These are phyloP conservation scores for Atkinsonella texensis DNA, from an alignment of 2,329 filamentous ascomycete species.

Conservation along the genomic window DNA sequence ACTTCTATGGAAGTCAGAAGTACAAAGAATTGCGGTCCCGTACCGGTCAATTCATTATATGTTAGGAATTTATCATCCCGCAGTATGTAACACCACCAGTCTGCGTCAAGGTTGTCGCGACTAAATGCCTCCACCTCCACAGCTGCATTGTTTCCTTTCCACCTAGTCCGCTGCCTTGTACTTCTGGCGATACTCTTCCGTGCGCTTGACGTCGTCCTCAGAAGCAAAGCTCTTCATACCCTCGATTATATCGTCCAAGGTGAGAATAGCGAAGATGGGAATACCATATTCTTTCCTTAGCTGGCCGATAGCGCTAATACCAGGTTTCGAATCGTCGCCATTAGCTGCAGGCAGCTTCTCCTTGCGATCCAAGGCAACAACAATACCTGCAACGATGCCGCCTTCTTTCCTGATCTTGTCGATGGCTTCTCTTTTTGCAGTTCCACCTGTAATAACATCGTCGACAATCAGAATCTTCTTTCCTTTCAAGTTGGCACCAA, in stretches of 20 bases:
- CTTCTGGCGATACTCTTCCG: constrained; percentile 61
- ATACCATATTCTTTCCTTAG: constrained; percentile 73
- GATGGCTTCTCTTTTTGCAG: constrained; percentile 85
- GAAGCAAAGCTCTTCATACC: constrained; percentile 52
- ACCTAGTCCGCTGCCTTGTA: constrained; percentile 47
- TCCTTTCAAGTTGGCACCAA: constrained; percentile 73
- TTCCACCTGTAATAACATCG: constrained; percentile 93
- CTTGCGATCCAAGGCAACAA: constrained; percentile 79
- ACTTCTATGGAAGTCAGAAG: background rate
- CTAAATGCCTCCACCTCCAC: background rate
- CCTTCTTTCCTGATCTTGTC: constrained; percentile 79
- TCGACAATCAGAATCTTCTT: constrained; percentile 85
- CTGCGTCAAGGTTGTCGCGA: background rate
- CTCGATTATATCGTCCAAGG: constrained; percentile 69
- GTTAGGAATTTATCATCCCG: background rate
- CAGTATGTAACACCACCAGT: background rate
- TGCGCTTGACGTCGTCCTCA: constrained; percentile 49
- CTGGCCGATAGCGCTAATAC: constrained; percentile 74
- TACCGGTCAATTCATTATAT: background rate
- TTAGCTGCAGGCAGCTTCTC: constrained; percentile 62
- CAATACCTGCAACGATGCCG: constrained; percentile 72
- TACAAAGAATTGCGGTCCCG: background rate
- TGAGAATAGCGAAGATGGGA: constrained; percentile 73
- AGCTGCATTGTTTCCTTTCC: background rate
- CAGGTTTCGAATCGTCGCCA: constrained; percentile 54